Evolutionary conservation across 495 filamentous ascomycete genomes (phyloP).

Genomic region (Trichocladium antarcticum): DNA sequence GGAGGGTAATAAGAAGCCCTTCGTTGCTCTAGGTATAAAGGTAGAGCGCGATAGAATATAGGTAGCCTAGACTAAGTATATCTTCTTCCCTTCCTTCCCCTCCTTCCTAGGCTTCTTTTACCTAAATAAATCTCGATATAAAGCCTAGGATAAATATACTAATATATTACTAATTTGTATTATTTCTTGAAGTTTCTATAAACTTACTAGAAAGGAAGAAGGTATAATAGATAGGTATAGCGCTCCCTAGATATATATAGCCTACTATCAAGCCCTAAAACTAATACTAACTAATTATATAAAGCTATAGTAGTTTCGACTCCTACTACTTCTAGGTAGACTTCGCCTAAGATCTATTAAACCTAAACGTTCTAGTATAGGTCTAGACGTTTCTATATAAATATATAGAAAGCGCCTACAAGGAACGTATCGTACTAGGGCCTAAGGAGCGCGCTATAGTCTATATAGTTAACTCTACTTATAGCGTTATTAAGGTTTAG

Average conservation of each 20-base stretch:
- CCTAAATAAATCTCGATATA: background rate
- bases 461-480: constrained; percentile 1
- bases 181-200: constrained; percentile 1
- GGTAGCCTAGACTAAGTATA: constrained; percentile 2
- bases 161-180: background rate
- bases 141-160: constrained; percentile 1
- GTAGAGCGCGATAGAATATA: constrained; percentile 3
- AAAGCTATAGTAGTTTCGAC: constrained; percentile 1
- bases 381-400: background rate
- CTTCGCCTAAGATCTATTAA: background rate
- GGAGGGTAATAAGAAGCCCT: constrained; percentile 1
- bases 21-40: background rate
- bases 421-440: constrained; percentile 6
- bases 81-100: background rate
- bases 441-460: constrained; percentile 3
- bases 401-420: constrained; percentile 2
- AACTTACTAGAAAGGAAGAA: background rate
- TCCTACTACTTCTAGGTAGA: constrained; percentile 1
- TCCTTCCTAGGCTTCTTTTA: background rate
- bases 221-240: background rate
- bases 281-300: constrained; percentile 2
- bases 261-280: constrained; percentile 1
- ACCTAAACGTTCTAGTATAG: background rate
- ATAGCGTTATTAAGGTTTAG: constrained; percentile 6
- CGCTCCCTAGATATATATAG: background rate